Evolutionary conservation across 2,329 filamentous ascomycete species (phyloP).

Genomic region (Talaromyces atroroseus): DNA sequence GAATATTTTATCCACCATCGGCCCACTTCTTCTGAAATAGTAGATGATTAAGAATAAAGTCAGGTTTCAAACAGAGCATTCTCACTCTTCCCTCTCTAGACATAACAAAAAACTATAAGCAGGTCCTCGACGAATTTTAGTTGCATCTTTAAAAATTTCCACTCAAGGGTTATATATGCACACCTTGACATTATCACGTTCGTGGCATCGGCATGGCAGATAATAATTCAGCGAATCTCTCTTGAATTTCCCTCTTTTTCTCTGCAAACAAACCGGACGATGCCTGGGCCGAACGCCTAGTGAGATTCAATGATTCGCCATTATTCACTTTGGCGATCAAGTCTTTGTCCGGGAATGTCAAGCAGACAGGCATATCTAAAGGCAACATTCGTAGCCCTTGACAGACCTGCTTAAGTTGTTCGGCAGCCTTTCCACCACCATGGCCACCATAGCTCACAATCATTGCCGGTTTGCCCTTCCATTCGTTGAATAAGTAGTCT

Average conservation of each 20-base stretch:
- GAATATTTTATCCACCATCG: no score
- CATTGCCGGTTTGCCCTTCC: slow-evolving; percentile 47
- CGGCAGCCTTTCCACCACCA: slow-evolving; percentile 19
- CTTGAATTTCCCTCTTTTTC: background rate
- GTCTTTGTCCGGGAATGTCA: background rate
- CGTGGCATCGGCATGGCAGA: background rate
- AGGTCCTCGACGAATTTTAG: background rate
- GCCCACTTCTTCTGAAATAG: no score
- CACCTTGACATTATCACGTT: background rate
- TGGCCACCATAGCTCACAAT: slow-evolving; percentile 49
- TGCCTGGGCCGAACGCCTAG: background rate
- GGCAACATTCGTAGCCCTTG: slow-evolving; percentile 8
- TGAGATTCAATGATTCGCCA: background rate
- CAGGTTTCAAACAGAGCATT: no score
- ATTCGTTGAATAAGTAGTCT: slow-evolving; percentile 54
- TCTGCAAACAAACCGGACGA: background rate
- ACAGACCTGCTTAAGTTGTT: slow-evolving; percentile 7
- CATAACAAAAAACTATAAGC: background rate
- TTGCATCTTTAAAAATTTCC: background rate
- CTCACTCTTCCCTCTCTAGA: no score
- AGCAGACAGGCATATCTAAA: background rate
- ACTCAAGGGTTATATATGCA: background rate
- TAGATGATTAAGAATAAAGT: no score
- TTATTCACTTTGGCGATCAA: background rate
- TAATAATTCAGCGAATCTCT: background rate